phyloP scores from a whole-genome alignment of 179 eudicot genomes.

The Gypsophila paniculata region DNA sequence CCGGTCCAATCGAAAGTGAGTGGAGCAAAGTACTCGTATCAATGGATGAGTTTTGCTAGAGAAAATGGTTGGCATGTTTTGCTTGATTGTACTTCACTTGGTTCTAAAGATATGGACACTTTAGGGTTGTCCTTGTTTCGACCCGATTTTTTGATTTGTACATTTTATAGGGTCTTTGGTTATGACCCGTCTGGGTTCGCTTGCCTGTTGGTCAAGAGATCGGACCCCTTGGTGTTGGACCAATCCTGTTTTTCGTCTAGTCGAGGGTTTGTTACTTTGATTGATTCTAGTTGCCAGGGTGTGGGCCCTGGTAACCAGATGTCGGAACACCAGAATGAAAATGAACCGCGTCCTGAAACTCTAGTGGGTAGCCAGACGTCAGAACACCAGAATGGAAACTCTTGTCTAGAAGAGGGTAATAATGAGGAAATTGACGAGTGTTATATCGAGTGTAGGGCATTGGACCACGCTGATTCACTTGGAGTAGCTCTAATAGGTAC shows the following conservation, averaged over 20 bases:
- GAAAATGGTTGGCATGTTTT: slow-evolving; percentile 77
- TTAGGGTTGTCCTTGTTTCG: slow-evolving; percentile 63
- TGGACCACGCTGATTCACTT: slow-evolving; percentile 66
- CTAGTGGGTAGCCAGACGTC: not conserved
- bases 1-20: slow-evolving; percentile 63
- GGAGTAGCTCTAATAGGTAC: slow-evolving; percentile 56
- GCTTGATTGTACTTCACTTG: slow-evolving; percentile 58
- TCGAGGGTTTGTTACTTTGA: slow-evolving; percentile 39
- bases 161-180: slow-evolving; percentile 64
- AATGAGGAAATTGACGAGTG: slow-evolving; percentile 13
- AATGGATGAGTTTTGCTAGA: slow-evolving; percentile 58
- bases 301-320: not conserved
- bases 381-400: not conserved
- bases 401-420: not conserved
- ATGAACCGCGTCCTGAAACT: not conserved
- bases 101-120: slow-evolving; percentile 78
- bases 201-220: slow-evolving; percentile 60
- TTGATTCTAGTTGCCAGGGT: not conserved
- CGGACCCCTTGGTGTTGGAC: slow-evolving; percentile 17
- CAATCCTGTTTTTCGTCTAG: not conserved
- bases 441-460: slow-evolving; percentile 43
- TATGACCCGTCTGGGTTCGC: slow-evolving; percentile 68
- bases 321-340: not conserved
- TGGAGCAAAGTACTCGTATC: slow-evolving; percentile 57
- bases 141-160: slow-evolving; percentile 59